A percentile compares a stretch with the other conserved stretches of the same genome.
Conservation (phyloP, 2,329 filamentous ascomycete species). For the Pseudogymnoascus pannorum region DNA sequence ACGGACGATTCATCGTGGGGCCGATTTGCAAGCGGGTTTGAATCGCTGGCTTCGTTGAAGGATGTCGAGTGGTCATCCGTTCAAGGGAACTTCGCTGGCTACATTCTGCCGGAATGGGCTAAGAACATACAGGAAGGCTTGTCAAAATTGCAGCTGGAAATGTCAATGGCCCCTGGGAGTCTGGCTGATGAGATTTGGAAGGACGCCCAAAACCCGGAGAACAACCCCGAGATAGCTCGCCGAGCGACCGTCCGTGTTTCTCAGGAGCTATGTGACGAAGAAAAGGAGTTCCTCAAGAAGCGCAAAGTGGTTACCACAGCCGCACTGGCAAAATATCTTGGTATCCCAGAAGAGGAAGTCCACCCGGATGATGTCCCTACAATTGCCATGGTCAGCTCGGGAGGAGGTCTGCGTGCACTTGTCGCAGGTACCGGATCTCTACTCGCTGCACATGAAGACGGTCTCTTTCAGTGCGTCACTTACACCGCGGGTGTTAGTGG, state of each 20-base stretch:
- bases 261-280: conserved; percentile 71
- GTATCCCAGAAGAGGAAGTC: conserved; percentile 69
- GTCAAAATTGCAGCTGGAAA: conserved; percentile 76
- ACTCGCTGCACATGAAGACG: conserved; percentile 74
- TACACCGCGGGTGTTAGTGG: conserved; percentile 95
- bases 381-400: conserved; percentile 91
- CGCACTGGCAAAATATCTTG: conserved; percentile 76
- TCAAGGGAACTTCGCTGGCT: conserved; percentile 56
- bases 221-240: conserved; percentile 82
- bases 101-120: conserved; percentile 78
- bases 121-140: conserved; percentile 67
- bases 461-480: conserved; percentile 86
- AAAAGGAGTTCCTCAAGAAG: conserved; percentile 64
- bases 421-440: conserved; percentile 87
- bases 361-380: conserved; percentile 87
- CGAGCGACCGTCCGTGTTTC: conserved; percentile 78
- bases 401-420: conserved; percentile 81
- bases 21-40: conserved; percentile 16
- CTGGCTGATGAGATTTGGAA: conserved; percentile 89
- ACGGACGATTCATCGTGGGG: conserved; percentile 26
- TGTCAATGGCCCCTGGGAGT: conserved; percentile 81
- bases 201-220: conserved; percentile 74
- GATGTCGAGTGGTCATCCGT: conserved; percentile 49
- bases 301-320: conserved; percentile 61
- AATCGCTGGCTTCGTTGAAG: conserved; percentile 41